These are phyloP conservation scores for Bipolaris zeicola DNA, from an alignment of 2,329 filamentous ascomycete species.

Conservation along the genomic window DNA sequence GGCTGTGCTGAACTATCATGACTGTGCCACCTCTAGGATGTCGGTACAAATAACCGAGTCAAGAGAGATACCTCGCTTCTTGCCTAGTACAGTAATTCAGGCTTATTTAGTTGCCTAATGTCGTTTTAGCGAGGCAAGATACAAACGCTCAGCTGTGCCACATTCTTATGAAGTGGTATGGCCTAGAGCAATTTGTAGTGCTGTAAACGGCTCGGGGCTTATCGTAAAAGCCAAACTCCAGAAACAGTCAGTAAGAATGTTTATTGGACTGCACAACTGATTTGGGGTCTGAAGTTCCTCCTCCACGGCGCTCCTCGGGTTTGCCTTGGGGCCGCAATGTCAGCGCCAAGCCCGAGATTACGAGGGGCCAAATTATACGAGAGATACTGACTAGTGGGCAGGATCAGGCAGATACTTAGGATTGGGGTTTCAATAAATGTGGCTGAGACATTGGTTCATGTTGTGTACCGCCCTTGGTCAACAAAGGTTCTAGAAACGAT, in stretches of 20 bases:
- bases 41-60: neutral
- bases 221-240: neutral
- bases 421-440: neutral
- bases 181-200: neutral
- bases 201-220: neutral
- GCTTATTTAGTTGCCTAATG: neutral
- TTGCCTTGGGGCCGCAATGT: conserved; percentile 4
- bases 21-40: neutral
- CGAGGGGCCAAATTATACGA: neutral
- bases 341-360: conserved; percentile 1
- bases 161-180: neutral
- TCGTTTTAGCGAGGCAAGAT: neutral
- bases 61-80: neutral
- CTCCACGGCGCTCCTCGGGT: neutral
- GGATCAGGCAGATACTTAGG: neutral
- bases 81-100: neutral
- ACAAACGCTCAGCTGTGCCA: neutral
- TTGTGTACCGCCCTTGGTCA: neutral
- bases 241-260: neutral
- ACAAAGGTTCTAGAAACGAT: too few species aligned
- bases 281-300: neutral
- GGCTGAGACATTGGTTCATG: neutral
- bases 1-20: neutral
- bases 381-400: neutral
- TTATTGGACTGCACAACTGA: neutral